phyloP scores from a whole-genome alignment of 78 protist genomes.

The Chrysochromulina tobinii region DNA sequence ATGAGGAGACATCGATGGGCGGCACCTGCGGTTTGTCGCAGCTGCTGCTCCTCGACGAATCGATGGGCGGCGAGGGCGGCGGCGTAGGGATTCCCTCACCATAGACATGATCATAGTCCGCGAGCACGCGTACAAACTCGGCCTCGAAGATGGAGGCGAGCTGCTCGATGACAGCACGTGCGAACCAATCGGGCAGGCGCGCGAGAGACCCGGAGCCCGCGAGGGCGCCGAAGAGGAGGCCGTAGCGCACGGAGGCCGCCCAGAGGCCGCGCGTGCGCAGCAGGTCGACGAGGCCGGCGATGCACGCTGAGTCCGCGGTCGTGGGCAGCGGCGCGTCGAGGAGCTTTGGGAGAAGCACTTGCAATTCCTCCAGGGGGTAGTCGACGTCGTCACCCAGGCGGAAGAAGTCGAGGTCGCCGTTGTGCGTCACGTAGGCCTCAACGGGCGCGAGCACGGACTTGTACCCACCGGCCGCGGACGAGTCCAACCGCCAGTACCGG shows the following conservation, averaged over 20 bases:
- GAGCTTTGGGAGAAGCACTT: not conserved
- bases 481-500: not conserved
- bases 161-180: too few relatives aligned
- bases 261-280: slow-evolving; percentile 39
- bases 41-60: too few relatives aligned
- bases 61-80: too few relatives aligned
- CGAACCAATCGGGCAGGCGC: too few relatives aligned
- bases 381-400: not conserved
- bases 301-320: slow-evolving; percentile 7
- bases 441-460: not conserved
- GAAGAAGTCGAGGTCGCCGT: slow-evolving; percentile 44
- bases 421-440: slow-evolving; percentile 45
- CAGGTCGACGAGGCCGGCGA: slow-evolving; percentile 34
- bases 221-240: slow-evolving; percentile 16
- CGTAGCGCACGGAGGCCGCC: slow-evolving; percentile 6
- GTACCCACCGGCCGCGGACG: not conserved
- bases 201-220: too few relatives aligned
- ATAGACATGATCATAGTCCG: too few relatives aligned
- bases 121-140: too few relatives aligned
- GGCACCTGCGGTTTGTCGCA: too few relatives aligned
- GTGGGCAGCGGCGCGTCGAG: not conserved
- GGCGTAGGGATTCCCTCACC: too few relatives aligned
- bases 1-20: too few relatives aligned
- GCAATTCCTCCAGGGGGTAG: not conserved
- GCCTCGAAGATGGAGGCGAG: too few relatives aligned